These are phyloP conservation scores for Acanthochlamys bracteata DNA, from an alignment of 106 monocot genomes.

Conservation along the genomic window DNA sequence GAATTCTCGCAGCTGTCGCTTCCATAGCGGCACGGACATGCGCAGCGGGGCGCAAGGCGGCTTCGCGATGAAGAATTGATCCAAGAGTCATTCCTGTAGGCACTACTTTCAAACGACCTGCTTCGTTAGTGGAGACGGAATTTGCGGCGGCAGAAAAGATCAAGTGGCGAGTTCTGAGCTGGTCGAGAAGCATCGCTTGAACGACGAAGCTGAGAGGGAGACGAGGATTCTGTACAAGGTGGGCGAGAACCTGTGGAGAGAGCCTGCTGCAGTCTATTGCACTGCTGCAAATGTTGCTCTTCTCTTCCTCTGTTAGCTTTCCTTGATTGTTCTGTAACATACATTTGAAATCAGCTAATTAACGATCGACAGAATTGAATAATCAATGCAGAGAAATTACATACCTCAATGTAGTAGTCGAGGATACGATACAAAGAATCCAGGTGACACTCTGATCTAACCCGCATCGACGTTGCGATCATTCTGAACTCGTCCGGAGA, in stretches of 20 bases:
- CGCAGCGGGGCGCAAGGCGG: constrained; percentile 39
- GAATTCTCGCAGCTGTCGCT: constrained; percentile 44
- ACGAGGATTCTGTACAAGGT: constrained; percentile 71
- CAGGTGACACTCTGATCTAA: constrained; percentile 40
- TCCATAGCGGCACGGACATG: constrained; percentile 56
- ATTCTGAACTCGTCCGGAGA: constrained; percentile 29
- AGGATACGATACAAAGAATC: constrained; percentile 60
- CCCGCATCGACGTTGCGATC: constrained; percentile 46
- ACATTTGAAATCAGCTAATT: no score
- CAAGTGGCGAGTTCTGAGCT: constrained; percentile 55
- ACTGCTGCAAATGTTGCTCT: constrained; percentile 43
- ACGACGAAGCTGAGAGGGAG: constrained; percentile 86
- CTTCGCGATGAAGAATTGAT: constrained; percentile 61
- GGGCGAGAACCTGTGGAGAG: constrained; percentile 37
- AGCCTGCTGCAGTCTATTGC: constrained; percentile 49
- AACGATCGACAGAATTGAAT: no score
- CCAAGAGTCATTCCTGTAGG: constrained; percentile 36
- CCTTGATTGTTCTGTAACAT: constrained; percentile 32
- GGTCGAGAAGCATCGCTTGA: constrained; percentile 82
- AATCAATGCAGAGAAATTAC: background rate
- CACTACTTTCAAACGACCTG: background rate
- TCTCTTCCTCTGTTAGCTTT: constrained; percentile 66
- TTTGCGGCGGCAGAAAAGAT: constrained; percentile 17
- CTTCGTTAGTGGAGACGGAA: background rate
- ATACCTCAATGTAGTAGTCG: constrained; percentile 62